Percentiles rank a stretch among this genome's conserved stretches.
Evolutionary conservation across 306 rosid genomes (phyloP).

Genomic region (Gastrolobium bilobum): DNA sequence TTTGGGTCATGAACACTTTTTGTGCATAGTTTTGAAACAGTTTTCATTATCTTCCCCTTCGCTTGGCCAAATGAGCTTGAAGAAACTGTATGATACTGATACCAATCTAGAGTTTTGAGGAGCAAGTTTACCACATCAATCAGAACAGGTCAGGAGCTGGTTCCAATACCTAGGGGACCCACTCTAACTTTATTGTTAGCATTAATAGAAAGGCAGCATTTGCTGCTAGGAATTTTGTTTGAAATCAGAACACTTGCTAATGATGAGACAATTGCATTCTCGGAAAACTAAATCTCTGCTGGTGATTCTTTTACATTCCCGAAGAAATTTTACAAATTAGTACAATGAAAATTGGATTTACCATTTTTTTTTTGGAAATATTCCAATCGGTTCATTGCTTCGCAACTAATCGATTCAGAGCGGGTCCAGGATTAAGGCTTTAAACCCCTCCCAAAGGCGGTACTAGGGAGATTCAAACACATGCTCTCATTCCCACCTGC

Average conservation of each 20-base stretch:
- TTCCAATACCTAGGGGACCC: neutral
- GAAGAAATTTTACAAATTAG: neutral
- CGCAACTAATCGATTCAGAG: too few species aligned
- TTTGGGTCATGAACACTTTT: neutral
- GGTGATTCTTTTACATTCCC: slow-evolving; percentile 4
- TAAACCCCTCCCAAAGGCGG: too few species aligned
- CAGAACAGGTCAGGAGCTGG: slow-evolving; percentile 6
- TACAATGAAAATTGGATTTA: neutral
- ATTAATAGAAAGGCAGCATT: slow-evolving; percentile 7
- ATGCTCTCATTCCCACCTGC: too few species aligned
- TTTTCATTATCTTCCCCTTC: slow-evolving; percentile 10
- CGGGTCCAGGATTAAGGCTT: too few species aligned
- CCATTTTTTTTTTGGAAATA: too few species aligned
- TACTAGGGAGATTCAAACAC: too few species aligned
- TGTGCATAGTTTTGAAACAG: neutral
- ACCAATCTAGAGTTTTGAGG: slow-evolving; percentile 24
- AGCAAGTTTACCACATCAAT: neutral
- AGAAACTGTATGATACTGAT: slow-evolving; percentile 7
- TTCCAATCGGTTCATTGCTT: too few species aligned
- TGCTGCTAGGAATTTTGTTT: slow-evolving; percentile 12
- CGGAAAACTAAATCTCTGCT: neutral
- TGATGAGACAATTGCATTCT: neutral
- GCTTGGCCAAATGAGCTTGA: neutral
- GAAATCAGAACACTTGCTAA: neutral
- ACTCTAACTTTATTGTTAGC: neutral